A percentile compares a stretch with the other conserved stretches of the same genome.
Conservation (phyloP, 129 eudicot genomes). For the Erigeron canadensis region DNA sequence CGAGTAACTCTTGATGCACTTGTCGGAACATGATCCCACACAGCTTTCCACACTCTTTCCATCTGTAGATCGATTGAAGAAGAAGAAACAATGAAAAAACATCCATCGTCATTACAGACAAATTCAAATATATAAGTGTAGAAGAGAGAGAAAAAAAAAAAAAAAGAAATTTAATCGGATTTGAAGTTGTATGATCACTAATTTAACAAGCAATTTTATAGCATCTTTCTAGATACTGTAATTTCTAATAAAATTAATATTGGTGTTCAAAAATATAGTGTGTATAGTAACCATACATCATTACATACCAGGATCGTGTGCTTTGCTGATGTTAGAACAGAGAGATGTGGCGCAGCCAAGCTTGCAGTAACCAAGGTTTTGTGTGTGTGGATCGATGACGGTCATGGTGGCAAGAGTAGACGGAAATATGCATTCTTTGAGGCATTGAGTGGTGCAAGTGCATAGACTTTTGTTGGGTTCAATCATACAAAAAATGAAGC, state of each 20-base stretch:
- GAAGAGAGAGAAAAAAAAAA: too few relatives aligned
- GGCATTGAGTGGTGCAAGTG: slow-evolving; percentile 63
- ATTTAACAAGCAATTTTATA: too few relatives aligned
- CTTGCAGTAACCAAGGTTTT: slow-evolving; percentile 61
- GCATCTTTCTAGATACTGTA: too few relatives aligned
- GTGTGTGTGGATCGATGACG: slow-evolving; percentile 21
- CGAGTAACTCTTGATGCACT: slow-evolving; percentile 57
- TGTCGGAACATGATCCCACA: slow-evolving; percentile 81
- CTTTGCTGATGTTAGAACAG: slow-evolving; percentile 64
- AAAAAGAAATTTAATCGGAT: too few relatives aligned
- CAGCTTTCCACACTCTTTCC: slow-evolving; percentile 60
- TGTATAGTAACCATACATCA: too few relatives aligned
- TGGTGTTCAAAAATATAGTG: too few relatives aligned
- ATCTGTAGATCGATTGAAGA: slow-evolving; percentile 44
- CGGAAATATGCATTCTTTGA: slow-evolving; percentile 67
- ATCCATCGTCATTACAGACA: too few relatives aligned
- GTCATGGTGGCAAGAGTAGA: slow-evolving; percentile 15
- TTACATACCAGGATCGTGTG: slow-evolving; percentile 52
- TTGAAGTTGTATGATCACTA: too few relatives aligned
- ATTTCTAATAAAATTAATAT: too few relatives aligned
- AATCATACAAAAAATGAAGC: slow-evolving; percentile 67
- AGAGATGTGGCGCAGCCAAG: slow-evolving; percentile 78
- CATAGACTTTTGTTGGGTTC: slow-evolving; percentile 68
- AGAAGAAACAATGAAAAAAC: neutral
- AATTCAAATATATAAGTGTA: too few relatives aligned